Conservation (phyloP, 305 asterid species). For the Fraxinus paxiana region DNA sequence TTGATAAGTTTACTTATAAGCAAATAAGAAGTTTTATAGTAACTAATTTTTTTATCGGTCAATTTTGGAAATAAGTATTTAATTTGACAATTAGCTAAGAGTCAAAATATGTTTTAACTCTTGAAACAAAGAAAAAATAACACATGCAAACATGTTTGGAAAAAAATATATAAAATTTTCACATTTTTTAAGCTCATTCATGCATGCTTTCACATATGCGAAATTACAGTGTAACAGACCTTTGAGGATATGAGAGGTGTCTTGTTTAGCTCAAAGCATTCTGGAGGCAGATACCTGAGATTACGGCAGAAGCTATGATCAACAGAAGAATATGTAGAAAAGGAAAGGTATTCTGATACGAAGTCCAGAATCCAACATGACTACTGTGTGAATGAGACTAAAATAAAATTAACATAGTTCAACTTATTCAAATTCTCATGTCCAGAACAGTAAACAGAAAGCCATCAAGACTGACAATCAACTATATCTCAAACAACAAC, state of each 20-base stretch:
- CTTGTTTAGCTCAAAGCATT: constrained; percentile 95
- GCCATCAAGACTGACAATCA: not conserved
- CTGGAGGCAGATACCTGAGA: constrained; percentile 97
- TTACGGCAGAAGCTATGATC: constrained; percentile 16
- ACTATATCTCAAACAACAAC: not conserved
- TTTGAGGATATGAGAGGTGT: constrained; percentile 93
- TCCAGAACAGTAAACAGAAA: not conserved
- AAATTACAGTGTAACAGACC: constrained; percentile 39
- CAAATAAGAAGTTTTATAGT: not conserved
- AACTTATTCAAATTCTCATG: not conserved
- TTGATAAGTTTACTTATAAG: not conserved
- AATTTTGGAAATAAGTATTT: not conserved
- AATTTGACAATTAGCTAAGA: constrained; percentile 2
- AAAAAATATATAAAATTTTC: not conserved
- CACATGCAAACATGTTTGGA: not conserved
- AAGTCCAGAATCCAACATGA: not conserved
- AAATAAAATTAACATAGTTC: not conserved
- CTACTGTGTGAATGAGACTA: not conserved
- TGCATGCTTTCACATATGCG: not conserved
- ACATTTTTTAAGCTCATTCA: not conserved
- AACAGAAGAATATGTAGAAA: not conserved
- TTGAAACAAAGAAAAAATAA: not conserved
- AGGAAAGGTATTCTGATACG: not conserved
- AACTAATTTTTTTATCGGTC: not conserved
- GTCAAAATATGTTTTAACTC: not conserved